Evolutionary conservation across 139 green algal genomes (phyloP).

Genomic region (Haematococcus lacustris): DNA sequence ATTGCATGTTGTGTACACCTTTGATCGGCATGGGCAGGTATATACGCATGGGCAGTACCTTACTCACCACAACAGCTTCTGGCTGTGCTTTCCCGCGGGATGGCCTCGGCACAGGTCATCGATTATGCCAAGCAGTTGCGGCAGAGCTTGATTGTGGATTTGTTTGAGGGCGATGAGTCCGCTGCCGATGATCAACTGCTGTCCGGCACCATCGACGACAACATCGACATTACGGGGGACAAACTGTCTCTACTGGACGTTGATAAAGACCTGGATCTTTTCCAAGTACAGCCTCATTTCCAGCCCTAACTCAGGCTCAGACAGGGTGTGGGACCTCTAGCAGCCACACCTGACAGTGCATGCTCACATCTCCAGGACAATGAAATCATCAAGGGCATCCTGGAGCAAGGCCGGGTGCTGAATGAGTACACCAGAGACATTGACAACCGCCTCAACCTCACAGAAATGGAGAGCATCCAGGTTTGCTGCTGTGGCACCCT

Average conservation of each 20-base stretch:
- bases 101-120: too few species aligned
- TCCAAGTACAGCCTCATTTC: too few species aligned
- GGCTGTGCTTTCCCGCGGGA: too few species aligned
- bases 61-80: too few species aligned
- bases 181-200: conserved; percentile 7
- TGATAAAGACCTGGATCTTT: conserved; percentile 65
- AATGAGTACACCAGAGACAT: conserved; percentile 73
- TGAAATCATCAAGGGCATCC: conserved; percentile 72
- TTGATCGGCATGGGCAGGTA: too few species aligned
- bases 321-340: too few species aligned
- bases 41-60: too few species aligned
- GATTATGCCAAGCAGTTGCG: conserved; percentile 39
- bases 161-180: conserved; percentile 42
- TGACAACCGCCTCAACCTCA: conserved; percentile 72
- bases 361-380: conserved; percentile 55
- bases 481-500: neutral
- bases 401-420: conserved; percentile 61
- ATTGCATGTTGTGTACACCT: too few species aligned
- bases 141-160: conserved; percentile 30
- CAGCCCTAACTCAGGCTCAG: too few species aligned
- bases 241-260: conserved; percentile 20
- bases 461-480: conserved; percentile 87
- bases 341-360: too few species aligned
- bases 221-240: conserved; percentile 1
- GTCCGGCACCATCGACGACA: conserved; percentile 2